Conservation (phyloP, 2,329 filamentous ascomycete genomes). For the Ceratocystis colombiana region DNA sequence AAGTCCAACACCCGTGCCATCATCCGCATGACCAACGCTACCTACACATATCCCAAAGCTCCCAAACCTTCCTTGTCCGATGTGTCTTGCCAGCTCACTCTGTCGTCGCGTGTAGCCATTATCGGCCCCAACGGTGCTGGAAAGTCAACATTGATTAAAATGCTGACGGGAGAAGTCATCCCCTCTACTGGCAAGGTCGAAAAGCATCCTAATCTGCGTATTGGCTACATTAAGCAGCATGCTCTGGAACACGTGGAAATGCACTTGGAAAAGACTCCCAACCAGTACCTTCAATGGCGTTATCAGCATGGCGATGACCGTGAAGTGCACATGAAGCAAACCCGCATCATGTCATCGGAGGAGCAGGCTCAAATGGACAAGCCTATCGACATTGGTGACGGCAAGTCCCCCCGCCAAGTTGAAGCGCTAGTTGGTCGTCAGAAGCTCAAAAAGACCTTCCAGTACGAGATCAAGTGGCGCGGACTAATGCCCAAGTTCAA, state of each 20-base stretch:
- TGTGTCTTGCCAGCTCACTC: constrained; percentile 74
- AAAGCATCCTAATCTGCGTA: constrained; percentile 97
- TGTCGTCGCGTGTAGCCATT: constrained; percentile 90
- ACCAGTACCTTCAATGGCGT: constrained; percentile 97
- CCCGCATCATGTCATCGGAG: constrained; percentile 72
- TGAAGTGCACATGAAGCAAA: constrained; percentile 96
- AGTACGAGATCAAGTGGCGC: constrained; percentile 96
- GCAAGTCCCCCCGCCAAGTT: constrained; percentile 64
- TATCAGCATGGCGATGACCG: constrained; percentile 95
- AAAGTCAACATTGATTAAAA: constrained; percentile 96
- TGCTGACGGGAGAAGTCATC: constrained; percentile 84
- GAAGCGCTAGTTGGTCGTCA: constrained; percentile 90
- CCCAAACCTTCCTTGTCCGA: constrained; percentile 78
- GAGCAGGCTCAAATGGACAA: constrained; percentile 90
- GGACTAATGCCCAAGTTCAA: constrained; percentile 86
- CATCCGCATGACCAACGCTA: constrained; percentile 84
- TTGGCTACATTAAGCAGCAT: constrained; percentile 99
- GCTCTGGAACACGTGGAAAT: constrained; percentile 98
- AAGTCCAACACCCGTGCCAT: constrained; percentile 92
- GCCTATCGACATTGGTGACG: constrained; percentile 72
- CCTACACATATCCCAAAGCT: constrained; percentile 86
- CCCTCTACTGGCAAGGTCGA: constrained; percentile 79
- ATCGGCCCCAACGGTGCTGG: constrained; percentile 96
- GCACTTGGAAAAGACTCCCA: constrained; percentile 98
- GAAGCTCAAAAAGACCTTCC: constrained; percentile 98